phyloP scores from a whole-genome alignment of 805 yeast species.

The Scheffersomyces stipitis region DNA sequence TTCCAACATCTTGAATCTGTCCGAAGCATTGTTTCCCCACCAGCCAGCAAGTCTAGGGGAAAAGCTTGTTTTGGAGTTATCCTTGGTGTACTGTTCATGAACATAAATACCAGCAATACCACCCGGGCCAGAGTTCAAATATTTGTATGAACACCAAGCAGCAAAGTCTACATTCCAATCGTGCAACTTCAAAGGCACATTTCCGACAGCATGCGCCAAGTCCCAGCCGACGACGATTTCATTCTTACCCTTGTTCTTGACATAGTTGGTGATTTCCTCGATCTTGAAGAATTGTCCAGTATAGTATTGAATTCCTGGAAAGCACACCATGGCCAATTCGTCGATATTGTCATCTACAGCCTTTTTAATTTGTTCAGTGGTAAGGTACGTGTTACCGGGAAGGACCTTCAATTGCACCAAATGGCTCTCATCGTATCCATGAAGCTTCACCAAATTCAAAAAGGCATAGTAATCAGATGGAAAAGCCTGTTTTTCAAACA shows the following conservation, averaged over 20 bases:
- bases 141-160: conserved; percentile 91
- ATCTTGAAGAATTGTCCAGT: conserved; percentile 88
- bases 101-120: conserved; percentile 86
- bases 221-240: conserved; percentile 85
- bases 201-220: conserved; percentile 92
- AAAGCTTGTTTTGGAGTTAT: conserved; percentile 29
- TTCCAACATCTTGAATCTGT: conserved; percentile 79
- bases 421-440: conserved; percentile 50
- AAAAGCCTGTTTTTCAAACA: conserved; percentile 85
- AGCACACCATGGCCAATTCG: conserved; percentile 68
- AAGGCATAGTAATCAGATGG: conserved; percentile 93
- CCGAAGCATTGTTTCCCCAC: conserved; percentile 86
- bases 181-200: conserved; percentile 72
- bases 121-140: conserved; percentile 91
- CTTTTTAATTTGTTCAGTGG: conserved; percentile 62
- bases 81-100: conserved; percentile 49
- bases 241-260: conserved; percentile 37
- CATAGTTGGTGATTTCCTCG: conserved; percentile 61
- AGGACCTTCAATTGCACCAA: conserved; percentile 66
- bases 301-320: conserved; percentile 90
- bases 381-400: conserved; percentile 53
- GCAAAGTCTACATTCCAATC: conserved; percentile 94
- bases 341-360: conserved; percentile 57
- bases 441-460: conserved; percentile 64
- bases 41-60: conserved; percentile 86